Evolutionary conservation across 1,284 basidiomycete genomes (phyloP), one percentile per base, ranked within the genome.

Genomic region (Termitomyces sp.): DNA sequence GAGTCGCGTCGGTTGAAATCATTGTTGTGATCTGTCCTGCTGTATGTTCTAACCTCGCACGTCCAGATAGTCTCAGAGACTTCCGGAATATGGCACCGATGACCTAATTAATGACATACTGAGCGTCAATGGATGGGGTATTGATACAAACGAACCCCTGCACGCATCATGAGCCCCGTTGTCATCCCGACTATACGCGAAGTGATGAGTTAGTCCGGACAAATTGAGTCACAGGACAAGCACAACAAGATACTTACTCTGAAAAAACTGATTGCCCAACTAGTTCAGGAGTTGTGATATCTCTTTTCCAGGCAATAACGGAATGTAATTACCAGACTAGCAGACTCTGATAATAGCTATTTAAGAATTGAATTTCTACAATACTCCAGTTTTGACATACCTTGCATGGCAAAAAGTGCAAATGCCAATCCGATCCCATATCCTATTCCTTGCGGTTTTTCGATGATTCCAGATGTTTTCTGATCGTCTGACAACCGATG

Each of bases 61-160:
- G 78, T 9, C 83, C 83, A 30, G 82, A 86, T 6, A 92, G 72
- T 19, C 83, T 78, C 24, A 90, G 71, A 1, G 86, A 82, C 62
- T 89, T 88, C 24, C 83, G 77, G 66, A 88, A 88, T 50, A 91
- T 81, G 42, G 75, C 71, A 3, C 85, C 81, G 57, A 88, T 86
- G 45, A 88, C 55, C 78, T 81, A 45, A 46, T 42, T 81, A 45
- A 46, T 42, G 45, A 41, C 19, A 41, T 54, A 43, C 33, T 6
- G 42, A 33, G 19, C 10, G 34, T 18, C 5, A 4, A 33, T 39
- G 2, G 2, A 48, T 19, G 31, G 13, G 35, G 33, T 7, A 14
- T 41, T 5, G 3, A 24, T 4, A 65, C 74, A 31, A 62, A 82
- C 79, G 24, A 62, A 83, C 79, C 37, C 72, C 75, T 5, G 81